Evolutionary conservation across 495 filamentous ascomycete genomes (phyloP).

Genomic region (Trichoderma reesei): DNA sequence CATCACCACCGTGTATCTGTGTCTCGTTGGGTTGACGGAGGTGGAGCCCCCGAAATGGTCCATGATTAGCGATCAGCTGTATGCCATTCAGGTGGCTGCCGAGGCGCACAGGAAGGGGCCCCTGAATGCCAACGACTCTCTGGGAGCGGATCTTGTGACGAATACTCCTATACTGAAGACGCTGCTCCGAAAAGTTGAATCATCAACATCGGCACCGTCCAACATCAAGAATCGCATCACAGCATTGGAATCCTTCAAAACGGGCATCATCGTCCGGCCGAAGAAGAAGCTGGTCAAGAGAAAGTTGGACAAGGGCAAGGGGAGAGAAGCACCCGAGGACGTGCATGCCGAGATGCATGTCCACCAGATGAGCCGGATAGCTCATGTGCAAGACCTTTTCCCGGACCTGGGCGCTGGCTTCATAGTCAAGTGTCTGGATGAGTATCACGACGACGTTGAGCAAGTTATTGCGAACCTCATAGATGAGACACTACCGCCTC

Average conservation of each 20-base stretch:
- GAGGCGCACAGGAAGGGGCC: constrained; percentile 44
- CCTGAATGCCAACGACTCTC: constrained; percentile 40
- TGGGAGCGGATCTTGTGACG: constrained; percentile 55
- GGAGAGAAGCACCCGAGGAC: constrained; percentile 34
- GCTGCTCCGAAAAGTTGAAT: constrained; percentile 35
- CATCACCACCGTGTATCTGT: constrained; percentile 61
- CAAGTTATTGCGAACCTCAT: constrained; percentile 74
- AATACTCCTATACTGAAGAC: constrained; percentile 47
- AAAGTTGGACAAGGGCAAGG: constrained; percentile 63
- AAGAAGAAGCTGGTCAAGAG: constrained; percentile 42
- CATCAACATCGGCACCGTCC: constrained; percentile 25
- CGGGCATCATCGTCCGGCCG: constrained; percentile 40
- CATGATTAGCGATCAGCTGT: constrained; percentile 69
- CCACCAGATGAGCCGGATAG: constrained; percentile 73
- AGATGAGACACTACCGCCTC: constrained; percentile 63
- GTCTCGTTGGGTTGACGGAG: constrained; percentile 57
- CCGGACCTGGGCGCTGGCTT: constrained; percentile 81
- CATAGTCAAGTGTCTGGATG: constrained; percentile 66
- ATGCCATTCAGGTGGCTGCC: constrained; percentile 61
- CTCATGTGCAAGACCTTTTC: constrained; percentile 86
- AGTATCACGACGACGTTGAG: constrained; percentile 69
- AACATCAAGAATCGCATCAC: constrained; percentile 50
- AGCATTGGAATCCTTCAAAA: constrained; percentile 45
- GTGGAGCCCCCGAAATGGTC: constrained; percentile 57
- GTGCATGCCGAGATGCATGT: constrained; percentile 52